Evolutionary conservation across 2,329 filamentous ascomycete genomes (phyloP).

Genomic region (Epichloe coenophiala): DNA sequence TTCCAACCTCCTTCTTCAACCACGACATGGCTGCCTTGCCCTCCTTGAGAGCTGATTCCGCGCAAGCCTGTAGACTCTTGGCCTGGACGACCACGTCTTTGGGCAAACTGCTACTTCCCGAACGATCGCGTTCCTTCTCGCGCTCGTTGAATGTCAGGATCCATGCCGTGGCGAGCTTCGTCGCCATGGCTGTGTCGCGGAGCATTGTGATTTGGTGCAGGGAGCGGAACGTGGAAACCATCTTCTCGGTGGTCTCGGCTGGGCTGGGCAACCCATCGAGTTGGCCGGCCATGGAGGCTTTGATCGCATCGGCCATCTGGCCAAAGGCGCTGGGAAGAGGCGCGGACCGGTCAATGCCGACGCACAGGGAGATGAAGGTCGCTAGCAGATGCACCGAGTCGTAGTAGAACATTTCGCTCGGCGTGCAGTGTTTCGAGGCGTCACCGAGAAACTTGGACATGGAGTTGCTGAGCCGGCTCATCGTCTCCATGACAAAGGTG

Average conservation of each 20-base stretch:
- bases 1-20: conserved; percentile 16
- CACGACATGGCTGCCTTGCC: conserved; percentile 17
- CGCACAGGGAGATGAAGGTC: conserved; percentile 18
- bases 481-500: conserved; percentile 28
- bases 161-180: conserved; percentile 19
- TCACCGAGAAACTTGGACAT: conserved; percentile 25
- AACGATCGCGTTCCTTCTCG: conserved; percentile 26
- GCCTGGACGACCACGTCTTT: conserved; percentile 22
- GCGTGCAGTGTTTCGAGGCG: conserved; percentile 21
- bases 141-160: conserved; percentile 23
- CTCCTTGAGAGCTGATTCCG: conserved; percentile 18
- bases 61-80: conserved; percentile 19
- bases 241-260: conserved; percentile 6
- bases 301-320: conserved; percentile 15
- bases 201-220: conserved; percentile 24
- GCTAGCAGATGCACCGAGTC: conserved; percentile 28
- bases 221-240: conserved; percentile 16
- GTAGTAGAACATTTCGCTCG: conserved; percentile 30
- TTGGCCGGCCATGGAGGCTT: conserved; percentile 15
- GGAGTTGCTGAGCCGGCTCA: conserved; percentile 28
- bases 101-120: conserved; percentile 23
- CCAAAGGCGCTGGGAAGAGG: conserved; percentile 13
- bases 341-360: conserved; percentile 11
- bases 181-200: conserved; percentile 23
- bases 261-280: conserved; percentile 7